Conservation (phyloP, 148 eudicot species). For the Hydrangea macrophylla region DNA sequence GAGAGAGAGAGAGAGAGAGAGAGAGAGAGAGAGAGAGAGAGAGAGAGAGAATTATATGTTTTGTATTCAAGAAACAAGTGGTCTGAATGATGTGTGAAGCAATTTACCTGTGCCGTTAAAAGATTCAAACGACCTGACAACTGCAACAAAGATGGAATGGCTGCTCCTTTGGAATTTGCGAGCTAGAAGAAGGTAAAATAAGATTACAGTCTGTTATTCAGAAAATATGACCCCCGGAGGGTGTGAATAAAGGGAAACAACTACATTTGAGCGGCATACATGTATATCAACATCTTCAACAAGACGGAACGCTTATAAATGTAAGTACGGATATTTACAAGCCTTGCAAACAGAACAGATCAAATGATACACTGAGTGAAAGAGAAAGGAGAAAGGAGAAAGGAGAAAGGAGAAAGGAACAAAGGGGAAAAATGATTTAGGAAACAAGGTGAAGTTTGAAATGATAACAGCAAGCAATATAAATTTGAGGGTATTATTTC, state of each 20-base stretch:
- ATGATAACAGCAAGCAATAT: not conserved
- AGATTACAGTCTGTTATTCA: not conserved
- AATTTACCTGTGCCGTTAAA: conserved; percentile 74
- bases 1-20: not conserved
- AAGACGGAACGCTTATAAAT: not conserved
- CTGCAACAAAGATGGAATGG: conserved; percentile 53
- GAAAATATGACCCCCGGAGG: not conserved
- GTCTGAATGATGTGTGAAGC: not conserved
- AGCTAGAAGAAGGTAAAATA: conserved; percentile 39
- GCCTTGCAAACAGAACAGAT: not conserved
- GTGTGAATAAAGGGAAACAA: not conserved
- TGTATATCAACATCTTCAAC: not conserved
- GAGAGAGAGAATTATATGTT: too few species aligned
- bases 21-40: too few species aligned
- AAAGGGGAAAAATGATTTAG: not conserved
- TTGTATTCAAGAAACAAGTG: not conserved
- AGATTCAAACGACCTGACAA: conserved; percentile 91
- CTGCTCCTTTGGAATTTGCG: conserved; percentile 46
- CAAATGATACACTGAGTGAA: not conserved
- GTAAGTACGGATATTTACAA: not conserved
- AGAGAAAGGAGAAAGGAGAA: not conserved
- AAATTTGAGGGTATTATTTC: not conserved
- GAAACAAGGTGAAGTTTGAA: not conserved
- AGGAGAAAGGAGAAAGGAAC: not conserved
- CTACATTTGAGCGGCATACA: not conserved